These are phyloP conservation scores for Acephala macrosclerotiorum DNA, from an alignment of 2,329 filamentous ascomycete genomes.

Conservation along the genomic window DNA sequence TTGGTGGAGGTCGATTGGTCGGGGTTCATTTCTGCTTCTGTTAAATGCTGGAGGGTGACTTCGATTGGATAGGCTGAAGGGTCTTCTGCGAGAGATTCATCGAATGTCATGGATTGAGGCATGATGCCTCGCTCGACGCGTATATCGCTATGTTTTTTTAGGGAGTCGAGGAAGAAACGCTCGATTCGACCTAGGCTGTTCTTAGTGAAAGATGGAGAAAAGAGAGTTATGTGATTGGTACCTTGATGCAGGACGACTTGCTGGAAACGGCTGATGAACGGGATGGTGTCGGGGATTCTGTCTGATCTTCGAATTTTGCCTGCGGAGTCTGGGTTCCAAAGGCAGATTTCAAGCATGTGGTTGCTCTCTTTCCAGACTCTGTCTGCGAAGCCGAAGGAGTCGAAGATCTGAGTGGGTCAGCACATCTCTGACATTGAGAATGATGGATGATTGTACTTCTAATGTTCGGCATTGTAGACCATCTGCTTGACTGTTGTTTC, in stretches of 20 bases:
- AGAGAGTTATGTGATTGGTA: conserved; percentile 4
- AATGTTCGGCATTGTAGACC: conserved; percentile 66
- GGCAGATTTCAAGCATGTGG: conserved; percentile 69
- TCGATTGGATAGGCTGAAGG: conserved; percentile 65
- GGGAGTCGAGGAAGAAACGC: conserved; percentile 68
- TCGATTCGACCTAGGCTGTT: conserved; percentile 60
- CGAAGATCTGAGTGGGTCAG: conserved; percentile 68
- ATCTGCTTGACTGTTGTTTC: conserved; percentile 63
- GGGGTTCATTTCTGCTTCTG: conserved; percentile 64
- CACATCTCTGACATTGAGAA: conserved; percentile 56
- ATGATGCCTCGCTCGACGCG: conserved; percentile 66
- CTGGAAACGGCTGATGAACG: conserved; percentile 67
- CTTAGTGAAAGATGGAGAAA: neutral
- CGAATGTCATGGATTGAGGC: conserved; percentile 61
- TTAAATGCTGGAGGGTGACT: conserved; percentile 63
- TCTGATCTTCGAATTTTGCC: conserved; percentile 65
- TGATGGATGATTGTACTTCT: conserved; percentile 64
- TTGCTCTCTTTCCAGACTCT: conserved; percentile 71
- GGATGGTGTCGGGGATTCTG: conserved; percentile 67
- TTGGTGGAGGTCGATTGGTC: conserved; percentile 47
- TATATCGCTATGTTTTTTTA: conserved; percentile 61
- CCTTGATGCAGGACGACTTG: conserved; percentile 76
- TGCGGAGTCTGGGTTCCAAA: conserved; percentile 68
- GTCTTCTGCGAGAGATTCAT: conserved; percentile 57
- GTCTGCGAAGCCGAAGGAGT: conserved; percentile 73